Percentiles rank a stretch among this genome's conserved stretches.
These are phyloP conservation scores for Naganishia cerealis DNA, from an alignment of 1,284 basidiomycete genomes.

Conservation along the genomic window DNA sequence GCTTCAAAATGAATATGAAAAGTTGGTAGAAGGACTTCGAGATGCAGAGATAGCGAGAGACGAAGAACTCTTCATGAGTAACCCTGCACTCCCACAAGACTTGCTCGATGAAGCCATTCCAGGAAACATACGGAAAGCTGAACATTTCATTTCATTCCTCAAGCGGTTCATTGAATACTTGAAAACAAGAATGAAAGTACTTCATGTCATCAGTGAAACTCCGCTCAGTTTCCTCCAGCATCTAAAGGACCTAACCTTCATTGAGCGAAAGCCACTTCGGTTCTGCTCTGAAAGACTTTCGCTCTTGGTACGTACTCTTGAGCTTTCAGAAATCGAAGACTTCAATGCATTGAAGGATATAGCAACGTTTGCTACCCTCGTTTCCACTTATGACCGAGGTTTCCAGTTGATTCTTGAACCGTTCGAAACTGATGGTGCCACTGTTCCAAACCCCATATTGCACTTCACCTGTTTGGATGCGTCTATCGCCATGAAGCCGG, in stretches of 20 bases:
- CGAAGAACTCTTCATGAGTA: slow-evolving; percentile 60
- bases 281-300: slow-evolving; percentile 96
- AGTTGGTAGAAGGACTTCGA: slow-evolving; percentile 88
- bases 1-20: slow-evolving; percentile 95
- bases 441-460: slow-evolving; percentile 97
- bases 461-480: slow-evolving; percentile 98
- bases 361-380: slow-evolving; percentile 91
- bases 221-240: slow-evolving; percentile 98
- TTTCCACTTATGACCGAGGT: slow-evolving; percentile 98
- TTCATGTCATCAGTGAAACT: slow-evolving; percentile 98
- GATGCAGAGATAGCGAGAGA: slow-evolving; percentile 63
- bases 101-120: slow-evolving; percentile 92
- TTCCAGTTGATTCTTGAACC: slow-evolving; percentile 97
- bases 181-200: slow-evolving; percentile 96
- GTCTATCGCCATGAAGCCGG: slow-evolving; percentile 93
- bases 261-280: slow-evolving; percentile 92
- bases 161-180: slow-evolving; percentile 98
- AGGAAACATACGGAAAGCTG: slow-evolving; percentile 96
- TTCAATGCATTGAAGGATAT: slow-evolving; percentile 90
- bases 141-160: slow-evolving; percentile 97
- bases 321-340: slow-evolving; percentile 88
- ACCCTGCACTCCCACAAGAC: slow-evolving; percentile 83
- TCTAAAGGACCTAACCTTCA: slow-evolving; percentile 98
- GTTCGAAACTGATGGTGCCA: slow-evolving; percentile 97
- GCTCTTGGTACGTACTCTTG: slow-evolving; percentile 87